Percentiles rank a stretch among this genome's conserved stretches.
phyloP scores from a whole-genome alignment of 306 rosid species.

The Prunus armeniaca region DNA sequence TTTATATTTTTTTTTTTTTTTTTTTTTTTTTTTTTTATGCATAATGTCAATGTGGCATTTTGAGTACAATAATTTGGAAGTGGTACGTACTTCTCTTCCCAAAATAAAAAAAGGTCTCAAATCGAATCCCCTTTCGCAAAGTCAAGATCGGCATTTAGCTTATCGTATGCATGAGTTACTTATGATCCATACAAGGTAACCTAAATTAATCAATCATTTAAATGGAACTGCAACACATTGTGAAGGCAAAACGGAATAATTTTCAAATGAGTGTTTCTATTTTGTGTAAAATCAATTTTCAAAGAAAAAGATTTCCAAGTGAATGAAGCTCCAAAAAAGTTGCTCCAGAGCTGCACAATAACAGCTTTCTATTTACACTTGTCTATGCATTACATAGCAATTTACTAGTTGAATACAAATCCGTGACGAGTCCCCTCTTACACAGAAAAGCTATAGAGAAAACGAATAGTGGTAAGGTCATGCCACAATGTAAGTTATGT shows the following conservation, averaged over 20 bases:
- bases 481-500: neutral
- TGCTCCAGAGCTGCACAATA: neutral
- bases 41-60: neutral
- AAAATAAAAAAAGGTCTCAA: no score
- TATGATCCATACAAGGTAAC: no score
- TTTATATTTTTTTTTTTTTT: no score
- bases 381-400: neutral
- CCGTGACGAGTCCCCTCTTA: neutral
- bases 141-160: no score
- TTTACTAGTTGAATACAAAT: neutral
- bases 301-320: neutral
- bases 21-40: no score
- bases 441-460: neutral
- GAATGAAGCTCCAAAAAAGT: no score
- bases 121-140: no score
- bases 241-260: no score
- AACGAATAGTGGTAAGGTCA: neutral
- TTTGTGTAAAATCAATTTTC: neutral
- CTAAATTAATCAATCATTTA: no score
- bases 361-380: neutral
- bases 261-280: no score
- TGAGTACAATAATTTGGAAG: neutral
- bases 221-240: neutral
- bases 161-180: no score
- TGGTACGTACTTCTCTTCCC: no score